A percentile compares a stretch with the other conserved stretches of the same genome.
Evolutionary conservation across 73 alveolate species (phyloP).

Genomic region (Tetrahymena malaccensis): DNA sequence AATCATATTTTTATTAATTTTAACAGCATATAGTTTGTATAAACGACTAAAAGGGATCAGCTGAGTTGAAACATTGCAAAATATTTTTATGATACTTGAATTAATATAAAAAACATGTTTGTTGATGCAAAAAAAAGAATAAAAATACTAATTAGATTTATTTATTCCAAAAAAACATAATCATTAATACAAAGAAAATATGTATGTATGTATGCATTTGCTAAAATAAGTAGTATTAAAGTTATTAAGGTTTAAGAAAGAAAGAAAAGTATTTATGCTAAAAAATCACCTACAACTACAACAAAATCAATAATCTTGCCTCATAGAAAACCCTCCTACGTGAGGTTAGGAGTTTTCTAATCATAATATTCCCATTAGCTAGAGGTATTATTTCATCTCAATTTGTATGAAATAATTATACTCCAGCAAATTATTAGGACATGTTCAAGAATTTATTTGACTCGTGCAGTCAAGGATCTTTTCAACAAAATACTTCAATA

Average conservation of each 20-base stretch:
- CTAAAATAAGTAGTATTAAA: background rate
- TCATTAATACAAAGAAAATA: background rate
- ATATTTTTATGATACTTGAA: no score
- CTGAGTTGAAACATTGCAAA: background rate
- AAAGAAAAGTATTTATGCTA: background rate
- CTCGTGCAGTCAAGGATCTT: background rate
- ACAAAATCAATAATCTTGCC: background rate
- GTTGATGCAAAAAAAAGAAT: no score
- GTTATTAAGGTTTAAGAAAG: background rate
- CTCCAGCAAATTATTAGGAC: background rate
- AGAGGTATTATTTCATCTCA: background rate
- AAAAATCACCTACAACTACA: background rate
- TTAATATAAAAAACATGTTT: no score
- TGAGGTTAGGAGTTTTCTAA: background rate
- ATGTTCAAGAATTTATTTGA: background rate
- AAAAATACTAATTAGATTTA: no score
- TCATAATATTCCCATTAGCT: background rate
- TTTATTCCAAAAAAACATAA: background rate
- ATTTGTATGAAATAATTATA: background rate
- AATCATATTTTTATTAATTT: no score
- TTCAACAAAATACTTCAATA: slow-evolving; percentile 30
- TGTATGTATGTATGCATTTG: background rate
- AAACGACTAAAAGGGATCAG: background rate
- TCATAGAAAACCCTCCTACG: background rate
- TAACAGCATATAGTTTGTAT: no score